Conservation (phyloP, 1,284 basidiomycete genomes). For the Cronartium quercuum region DNA sequence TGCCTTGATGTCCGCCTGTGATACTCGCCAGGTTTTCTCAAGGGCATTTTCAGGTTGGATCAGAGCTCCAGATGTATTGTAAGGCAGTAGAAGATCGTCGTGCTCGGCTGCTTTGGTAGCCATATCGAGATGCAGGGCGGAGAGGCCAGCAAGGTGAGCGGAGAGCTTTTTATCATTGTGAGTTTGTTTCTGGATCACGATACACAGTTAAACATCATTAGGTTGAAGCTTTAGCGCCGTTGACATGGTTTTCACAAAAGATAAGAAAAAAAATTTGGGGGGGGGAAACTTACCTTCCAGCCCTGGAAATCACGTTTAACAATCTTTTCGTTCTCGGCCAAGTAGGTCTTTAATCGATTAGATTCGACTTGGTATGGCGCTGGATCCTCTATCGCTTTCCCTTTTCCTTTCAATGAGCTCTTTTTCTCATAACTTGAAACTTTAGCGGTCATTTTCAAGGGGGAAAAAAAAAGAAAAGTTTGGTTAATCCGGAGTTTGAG, state of each 20-base stretch:
- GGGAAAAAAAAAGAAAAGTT: no score
- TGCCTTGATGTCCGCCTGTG: conserved; percentile 28
- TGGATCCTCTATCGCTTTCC: conserved; percentile 1
- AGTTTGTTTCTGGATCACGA: conserved; percentile 8
- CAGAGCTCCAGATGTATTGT: conserved; percentile 17
- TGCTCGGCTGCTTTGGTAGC: conserved; percentile 21
- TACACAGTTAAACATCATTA: neutral
- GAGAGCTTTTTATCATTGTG: conserved; percentile 32
- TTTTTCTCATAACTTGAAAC: no score
- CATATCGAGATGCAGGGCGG: conserved; percentile 4
- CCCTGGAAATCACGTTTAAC: conserved; percentile 5
- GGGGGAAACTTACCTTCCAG: conserved; percentile 13
- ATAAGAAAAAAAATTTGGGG: neutral
- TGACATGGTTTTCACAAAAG: neutral
- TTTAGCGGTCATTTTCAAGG: no score
- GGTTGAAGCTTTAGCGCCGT: neutral
- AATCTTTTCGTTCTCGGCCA: conserved; percentile 17
- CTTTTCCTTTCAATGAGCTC: conserved; percentile 15
- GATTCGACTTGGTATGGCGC: conserved; percentile 14
- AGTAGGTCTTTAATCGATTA: conserved; percentile 10
- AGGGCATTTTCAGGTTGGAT: conserved; percentile 23
- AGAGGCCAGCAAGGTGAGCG: conserved; percentile 25
- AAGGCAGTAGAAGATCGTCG: conserved; percentile 23
- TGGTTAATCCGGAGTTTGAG: no score
- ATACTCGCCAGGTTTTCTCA: conserved; percentile 26